Conservation (phyloP, 1,284 basidiomycete genomes). For the Coriolopsis trogii region DNA sequence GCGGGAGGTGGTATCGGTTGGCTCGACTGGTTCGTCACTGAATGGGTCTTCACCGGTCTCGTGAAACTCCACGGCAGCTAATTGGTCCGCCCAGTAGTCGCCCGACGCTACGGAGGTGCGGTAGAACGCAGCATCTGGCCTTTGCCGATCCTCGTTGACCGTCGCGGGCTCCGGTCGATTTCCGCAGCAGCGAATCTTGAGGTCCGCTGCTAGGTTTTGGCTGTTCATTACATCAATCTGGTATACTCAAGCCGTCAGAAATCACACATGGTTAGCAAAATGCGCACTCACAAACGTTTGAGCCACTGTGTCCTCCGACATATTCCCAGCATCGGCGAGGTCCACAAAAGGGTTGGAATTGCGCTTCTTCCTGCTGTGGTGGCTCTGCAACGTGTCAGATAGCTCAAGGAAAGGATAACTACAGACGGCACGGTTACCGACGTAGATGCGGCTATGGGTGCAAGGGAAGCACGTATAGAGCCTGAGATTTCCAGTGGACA, state of each 20-base stretch:
- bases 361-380: too few species aligned
- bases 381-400: too few species aligned
- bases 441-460: too few species aligned
- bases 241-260: not conserved
- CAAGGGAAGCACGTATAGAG: too few species aligned
- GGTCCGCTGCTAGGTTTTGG: not conserved
- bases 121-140: constrained; percentile 4
- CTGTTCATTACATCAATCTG: not conserved
- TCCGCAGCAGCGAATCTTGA: not conserved
- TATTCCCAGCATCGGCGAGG: not conserved
- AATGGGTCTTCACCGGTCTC: not conserved
- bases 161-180: not conserved
- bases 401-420: not conserved
- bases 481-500: too few species aligned
- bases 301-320: not conserved
- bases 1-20: not conserved
- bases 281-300: not conserved
- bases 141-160: not conserved
- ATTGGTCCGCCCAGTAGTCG: not conserved
- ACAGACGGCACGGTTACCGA: not conserved
- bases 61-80: constrained; percentile 1
- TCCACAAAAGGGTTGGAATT: not conserved
- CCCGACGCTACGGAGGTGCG: not conserved
- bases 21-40: not conserved
- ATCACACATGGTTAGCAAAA: not conserved